These are phyloP conservation scores for Amanita inopinata DNA, from an alignment of 768 basidiomycete genomes.

Conservation along the genomic window DNA sequence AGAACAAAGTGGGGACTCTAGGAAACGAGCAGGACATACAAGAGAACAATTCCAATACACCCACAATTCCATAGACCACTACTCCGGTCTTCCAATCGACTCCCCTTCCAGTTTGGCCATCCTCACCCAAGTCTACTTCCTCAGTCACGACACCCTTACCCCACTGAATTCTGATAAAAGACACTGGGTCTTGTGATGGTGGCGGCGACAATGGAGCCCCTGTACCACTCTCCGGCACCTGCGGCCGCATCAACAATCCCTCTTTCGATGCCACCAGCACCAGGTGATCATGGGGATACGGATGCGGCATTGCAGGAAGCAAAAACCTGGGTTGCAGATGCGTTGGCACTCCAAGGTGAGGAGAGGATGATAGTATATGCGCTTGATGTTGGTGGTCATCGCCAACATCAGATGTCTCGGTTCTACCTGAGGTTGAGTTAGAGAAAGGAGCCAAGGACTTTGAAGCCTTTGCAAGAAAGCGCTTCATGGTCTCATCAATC, in stretches of 20 bases:
- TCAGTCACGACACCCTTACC: conserved; percentile 51
- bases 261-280: conserved; percentile 47
- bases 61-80: conserved; percentile 69
- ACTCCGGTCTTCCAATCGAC: conserved; percentile 45
- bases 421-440: conserved; percentile 12
- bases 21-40: conserved; percentile 33
- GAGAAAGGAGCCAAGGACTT: conserved; percentile 21
- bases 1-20: conserved; percentile 10
- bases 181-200: too few species aligned
- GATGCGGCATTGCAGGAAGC: conserved; percentile 66
- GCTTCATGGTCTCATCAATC: conserved; percentile 26
- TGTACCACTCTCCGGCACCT: conserved; percentile 20
- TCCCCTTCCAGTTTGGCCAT: conserved; percentile 5
- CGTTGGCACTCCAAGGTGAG: too few species aligned
- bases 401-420: conserved; percentile 9
- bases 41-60: conserved; percentile 62
- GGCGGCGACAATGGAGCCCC: too few species aligned
- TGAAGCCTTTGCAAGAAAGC: conserved; percentile 29
- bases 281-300: conserved; percentile 61
- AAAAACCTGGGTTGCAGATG: conserved; percentile 60
- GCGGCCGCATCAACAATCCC: conserved; percentile 62
- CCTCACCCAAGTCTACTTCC: conserved; percentile 34
- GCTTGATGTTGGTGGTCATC: conserved; percentile 12
- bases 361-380: too few species aligned
- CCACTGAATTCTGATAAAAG: conserved; percentile 46